These are phyloP conservation scores for Arabis alpina DNA, from an alignment of 345 rosid genomes.

Conservation along the genomic window DNA sequence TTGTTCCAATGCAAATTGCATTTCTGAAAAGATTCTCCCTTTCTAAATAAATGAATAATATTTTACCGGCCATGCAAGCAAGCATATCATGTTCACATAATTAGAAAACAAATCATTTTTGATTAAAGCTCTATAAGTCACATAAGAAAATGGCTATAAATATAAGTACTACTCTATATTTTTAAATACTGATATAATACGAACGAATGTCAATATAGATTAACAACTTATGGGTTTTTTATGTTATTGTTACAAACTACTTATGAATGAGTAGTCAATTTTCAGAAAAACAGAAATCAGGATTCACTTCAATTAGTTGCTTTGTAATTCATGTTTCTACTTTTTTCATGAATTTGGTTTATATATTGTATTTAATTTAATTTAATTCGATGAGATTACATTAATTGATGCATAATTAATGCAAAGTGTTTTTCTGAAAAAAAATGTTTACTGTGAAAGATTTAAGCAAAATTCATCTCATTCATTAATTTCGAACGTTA, in stretches of 20 bases:
- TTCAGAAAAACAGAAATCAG: too few relatives aligned
- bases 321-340: background rate
- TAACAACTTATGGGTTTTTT: too few relatives aligned
- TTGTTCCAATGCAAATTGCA: slow-evolving; percentile 16
- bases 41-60: slow-evolving; percentile 24
- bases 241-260: too few relatives aligned
- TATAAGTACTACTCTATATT: background rate
- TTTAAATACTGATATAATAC: too few relatives aligned
- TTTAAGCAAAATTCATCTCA: slow-evolving; percentile 17
- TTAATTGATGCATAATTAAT: background rate
- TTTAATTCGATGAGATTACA: slow-evolving; percentile 12
- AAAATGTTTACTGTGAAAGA: background rate
- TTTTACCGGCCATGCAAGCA: slow-evolving; percentile 28
- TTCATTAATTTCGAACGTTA: slow-evolving; percentile 31
- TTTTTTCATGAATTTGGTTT: background rate
- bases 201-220: too few relatives aligned
- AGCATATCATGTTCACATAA: slow-evolving; percentile 22
- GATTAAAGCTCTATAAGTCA: background rate
- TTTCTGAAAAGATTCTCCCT: slow-evolving; percentile 28
- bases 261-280: too few relatives aligned
- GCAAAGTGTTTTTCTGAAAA: too few relatives aligned
- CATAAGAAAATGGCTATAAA: background rate
- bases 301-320: too few relatives aligned
- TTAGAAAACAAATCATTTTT: background rate
- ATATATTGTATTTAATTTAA: background rate